phyloP scores from a whole-genome alignment of 352 stramenopile species.

The Halophytophthora batemanensis region DNA sequence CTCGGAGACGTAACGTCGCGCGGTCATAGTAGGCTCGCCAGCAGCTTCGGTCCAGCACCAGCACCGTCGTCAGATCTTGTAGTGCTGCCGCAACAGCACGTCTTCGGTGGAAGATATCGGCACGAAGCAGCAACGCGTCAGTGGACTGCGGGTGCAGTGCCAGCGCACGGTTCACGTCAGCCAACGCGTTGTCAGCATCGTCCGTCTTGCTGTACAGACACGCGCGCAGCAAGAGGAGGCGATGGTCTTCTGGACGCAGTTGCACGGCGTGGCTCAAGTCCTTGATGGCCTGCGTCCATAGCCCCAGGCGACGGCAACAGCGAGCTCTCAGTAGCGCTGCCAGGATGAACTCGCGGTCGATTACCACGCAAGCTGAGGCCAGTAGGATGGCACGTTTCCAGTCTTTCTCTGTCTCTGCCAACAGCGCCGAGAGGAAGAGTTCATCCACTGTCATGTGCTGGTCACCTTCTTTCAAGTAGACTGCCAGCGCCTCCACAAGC shows the following conservation, averaged over 20 bases:
- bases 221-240: constrained; percentile 50
- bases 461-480: constrained; percentile 55
- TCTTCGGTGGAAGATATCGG: constrained; percentile 58
- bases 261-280: constrained; percentile 54
- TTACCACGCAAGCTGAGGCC: constrained; percentile 61
- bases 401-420: constrained; percentile 49
- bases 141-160: constrained; percentile 59
- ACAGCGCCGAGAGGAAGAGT: constrained; percentile 49
- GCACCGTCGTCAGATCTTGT: constrained; percentile 59
- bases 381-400: constrained; percentile 75
- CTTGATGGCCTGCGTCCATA: constrained; percentile 74
- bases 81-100: constrained; percentile 43
- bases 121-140: constrained; percentile 62
- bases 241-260: constrained; percentile 50
- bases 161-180: constrained; percentile 59
- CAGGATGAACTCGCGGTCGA: constrained; percentile 62
- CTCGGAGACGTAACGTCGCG: constrained; percentile 57
- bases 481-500: constrained; percentile 38
- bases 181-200: constrained; percentile 49
- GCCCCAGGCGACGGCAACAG: constrained; percentile 61
- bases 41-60: constrained; percentile 56
- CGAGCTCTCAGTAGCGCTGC: constrained; percentile 57
- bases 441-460: constrained; percentile 62
- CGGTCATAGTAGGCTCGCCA: constrained; percentile 83
- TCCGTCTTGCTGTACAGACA: constrained; percentile 57